These are phyloP conservation scores for Boletellus ananas DNA, from an alignment of 768 basidiomycete genomes.

Conservation along the genomic window DNA sequence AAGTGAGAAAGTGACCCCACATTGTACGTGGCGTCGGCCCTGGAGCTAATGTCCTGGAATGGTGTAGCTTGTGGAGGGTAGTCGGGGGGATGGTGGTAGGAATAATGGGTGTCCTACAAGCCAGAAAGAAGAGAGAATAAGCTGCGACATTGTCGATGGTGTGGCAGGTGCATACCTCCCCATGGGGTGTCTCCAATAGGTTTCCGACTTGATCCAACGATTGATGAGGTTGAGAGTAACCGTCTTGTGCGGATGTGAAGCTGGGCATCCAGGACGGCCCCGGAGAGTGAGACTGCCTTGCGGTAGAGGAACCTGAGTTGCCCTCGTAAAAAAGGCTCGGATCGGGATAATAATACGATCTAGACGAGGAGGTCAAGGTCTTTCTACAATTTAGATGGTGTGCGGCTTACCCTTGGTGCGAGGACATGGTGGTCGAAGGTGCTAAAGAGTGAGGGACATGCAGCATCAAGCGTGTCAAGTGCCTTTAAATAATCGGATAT, in stretches of 20 bases:
- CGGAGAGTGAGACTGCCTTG: neutral
- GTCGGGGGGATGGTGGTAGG: neutral
- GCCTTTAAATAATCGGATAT: slow-evolving; percentile 22
- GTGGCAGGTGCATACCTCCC: slow-evolving; percentile 10
- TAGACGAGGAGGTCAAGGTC: slow-evolving; percentile 5
- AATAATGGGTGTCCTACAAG: slow-evolving; percentile 7
- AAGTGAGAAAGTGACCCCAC: slow-evolving; percentile 1
- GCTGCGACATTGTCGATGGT: neutral
- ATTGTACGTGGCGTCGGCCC: slow-evolving; percentile 4
- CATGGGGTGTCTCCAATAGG: neutral
- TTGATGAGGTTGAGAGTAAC: slow-evolving; percentile 5
- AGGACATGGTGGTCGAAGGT: slow-evolving; percentile 18
- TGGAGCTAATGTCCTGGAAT: neutral
- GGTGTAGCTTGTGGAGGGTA: neutral
- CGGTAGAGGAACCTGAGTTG: neutral
- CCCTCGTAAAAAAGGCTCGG: slow-evolving; percentile 3
- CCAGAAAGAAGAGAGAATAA: neutral
- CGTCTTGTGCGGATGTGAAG: neutral
- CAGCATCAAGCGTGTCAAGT: neutral
- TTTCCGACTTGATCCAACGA: neutral
- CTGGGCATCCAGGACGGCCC: slow-evolving; percentile 3
- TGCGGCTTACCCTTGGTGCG: slow-evolving; percentile 17
- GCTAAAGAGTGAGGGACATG: slow-evolving; percentile 4
- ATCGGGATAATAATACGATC: slow-evolving; percentile 1
- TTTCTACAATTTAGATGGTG: neutral